These are phyloP conservation scores for Fraxinus floribunda DNA, from an alignment of 305 asterid species.

Conservation along the genomic window DNA sequence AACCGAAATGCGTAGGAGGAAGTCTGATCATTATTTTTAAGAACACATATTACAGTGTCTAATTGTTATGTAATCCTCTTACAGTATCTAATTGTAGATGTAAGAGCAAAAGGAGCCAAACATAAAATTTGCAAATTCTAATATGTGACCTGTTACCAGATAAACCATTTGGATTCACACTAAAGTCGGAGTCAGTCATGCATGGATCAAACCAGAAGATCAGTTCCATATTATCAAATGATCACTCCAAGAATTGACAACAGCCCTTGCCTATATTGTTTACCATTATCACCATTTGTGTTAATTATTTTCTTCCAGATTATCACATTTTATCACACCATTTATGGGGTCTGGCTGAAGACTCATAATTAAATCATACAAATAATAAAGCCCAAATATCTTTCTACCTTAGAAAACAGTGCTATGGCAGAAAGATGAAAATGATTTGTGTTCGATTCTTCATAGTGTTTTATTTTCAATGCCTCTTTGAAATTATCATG, in stretches of 20 bases:
- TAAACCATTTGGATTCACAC: neutral
- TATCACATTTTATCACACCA: neutral
- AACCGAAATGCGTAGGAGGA: neutral
- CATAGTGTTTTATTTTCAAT: neutral
- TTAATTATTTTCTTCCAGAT: neutral
- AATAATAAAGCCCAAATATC: neutral
- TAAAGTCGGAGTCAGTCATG: neutral
- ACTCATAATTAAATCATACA: neutral
- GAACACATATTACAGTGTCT: neutral
- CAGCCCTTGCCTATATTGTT: neutral
- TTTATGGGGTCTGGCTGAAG: neutral
- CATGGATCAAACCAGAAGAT: neutral
- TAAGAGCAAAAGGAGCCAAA: neutral
- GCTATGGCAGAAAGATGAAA: conserved; percentile 5
- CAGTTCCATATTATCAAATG: neutral
- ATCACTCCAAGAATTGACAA: neutral
- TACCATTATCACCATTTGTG: neutral
- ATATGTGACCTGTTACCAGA: neutral
- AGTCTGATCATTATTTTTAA: neutral
- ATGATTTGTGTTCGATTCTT: conserved; percentile 1
- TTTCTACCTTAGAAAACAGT: conserved; percentile 4
- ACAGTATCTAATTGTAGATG: neutral
- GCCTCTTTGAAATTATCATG: neutral
- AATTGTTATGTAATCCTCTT: neutral
- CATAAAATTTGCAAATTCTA: neutral